Base-by-base conservation (phyloP, 768 basidiomycete species). In the Trametes elegans region DNA sequence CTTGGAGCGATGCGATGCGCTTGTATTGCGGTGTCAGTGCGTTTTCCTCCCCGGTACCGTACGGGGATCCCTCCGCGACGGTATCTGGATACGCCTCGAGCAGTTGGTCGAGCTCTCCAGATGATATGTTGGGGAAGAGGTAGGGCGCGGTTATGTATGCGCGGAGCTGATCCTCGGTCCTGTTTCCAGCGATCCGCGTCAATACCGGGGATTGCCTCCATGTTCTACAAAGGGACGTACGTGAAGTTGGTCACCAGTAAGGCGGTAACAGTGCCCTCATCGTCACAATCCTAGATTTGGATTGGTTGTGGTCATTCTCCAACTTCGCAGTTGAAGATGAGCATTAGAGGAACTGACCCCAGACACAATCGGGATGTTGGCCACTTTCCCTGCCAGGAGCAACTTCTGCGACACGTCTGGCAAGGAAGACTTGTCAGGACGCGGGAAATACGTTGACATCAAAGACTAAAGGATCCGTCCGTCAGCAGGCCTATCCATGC, bases 1-100 rank as follows among this genome's bases (percentile, higher is more conserved):
- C 81, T 42, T 72, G 69, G 57, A 82, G 66, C 0, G 81, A 74
- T 7, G 81, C 72, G 9, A 81, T 58, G 2, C 80, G 70, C 60
- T 84, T 83, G 66, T 70, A 81, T 54, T 82, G 74, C 0, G 79
- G 74, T 80, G 49, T 71, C 71, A 82, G 41, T 1, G 71, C 71
- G 48, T 83, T 80, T n/a, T 72, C 55, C 35, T 64, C 26, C 0
- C 74, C 72, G 0, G 82, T 84, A 48, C 71, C 71, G 52, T 78
- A 84, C 0, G 82, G 82, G 0, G 79, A 83, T 18, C 82, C 82
- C 47, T 75, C 59, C 0, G 67, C 64, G 3, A 72, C 60, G 44
- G 76, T 73, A 0, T 59, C 49, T 0, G 80, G 74, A 52, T 68
- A 69, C 5, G 65, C 43, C 5, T 39, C 41, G 29, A 68, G 59